Percentiles rank a stretch among this genome's conserved stretches.
Evolutionary conservation across 208 protist species (phyloP).

Genomic region (Trypanosoma vivax): DNA sequence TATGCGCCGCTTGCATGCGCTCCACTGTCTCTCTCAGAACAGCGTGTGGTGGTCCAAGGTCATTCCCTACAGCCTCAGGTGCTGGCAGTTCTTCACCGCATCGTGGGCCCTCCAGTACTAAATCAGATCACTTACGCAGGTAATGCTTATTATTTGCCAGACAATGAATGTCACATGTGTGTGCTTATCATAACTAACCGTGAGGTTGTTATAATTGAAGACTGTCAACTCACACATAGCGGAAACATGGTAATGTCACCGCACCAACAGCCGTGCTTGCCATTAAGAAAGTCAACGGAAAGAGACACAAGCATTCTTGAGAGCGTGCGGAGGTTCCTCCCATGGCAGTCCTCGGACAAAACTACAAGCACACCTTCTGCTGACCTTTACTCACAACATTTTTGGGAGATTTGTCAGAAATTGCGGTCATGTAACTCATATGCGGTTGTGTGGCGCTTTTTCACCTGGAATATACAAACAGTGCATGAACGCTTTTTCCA

Average conservation of each 20-base stretch:
- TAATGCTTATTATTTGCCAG: slow-evolving; percentile 60
- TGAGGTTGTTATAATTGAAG: slow-evolving; percentile 59
- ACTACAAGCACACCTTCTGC: slow-evolving; percentile 35
- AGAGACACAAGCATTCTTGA: too few relatives aligned
- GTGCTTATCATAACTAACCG: slow-evolving; percentile 38
- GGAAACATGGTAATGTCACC: slow-evolving; percentile 68
- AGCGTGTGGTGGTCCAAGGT: too few relatives aligned
- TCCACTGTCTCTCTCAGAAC: too few relatives aligned
- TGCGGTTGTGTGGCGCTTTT: slow-evolving; percentile 52
- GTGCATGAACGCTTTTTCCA: slow-evolving; percentile 67
- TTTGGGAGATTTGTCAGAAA: slow-evolving; percentile 56
- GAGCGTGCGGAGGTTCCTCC: too few relatives aligned
- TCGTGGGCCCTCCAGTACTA: slow-evolving; percentile 21
- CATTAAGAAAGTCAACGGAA: too few relatives aligned
- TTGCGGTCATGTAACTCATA: slow-evolving; percentile 5
- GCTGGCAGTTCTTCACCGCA: slow-evolving; percentile 29
- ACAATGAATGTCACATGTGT: slow-evolving; percentile 50
- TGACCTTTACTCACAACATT: slow-evolving; percentile 72
- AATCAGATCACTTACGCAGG: slow-evolving; percentile 28
- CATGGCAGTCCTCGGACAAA: too few relatives aligned
- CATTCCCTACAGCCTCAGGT: slow-evolving; percentile 38
- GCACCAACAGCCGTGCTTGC: too few relatives aligned
- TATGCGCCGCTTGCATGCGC: slow-evolving; percentile 44
- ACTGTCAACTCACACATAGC: slow-evolving; percentile 42
- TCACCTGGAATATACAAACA: slow-evolving; percentile 29